phyloP scores from a whole-genome alignment of 495 filamentous ascomycete species.

The Talaromyces wortmannii region DNA sequence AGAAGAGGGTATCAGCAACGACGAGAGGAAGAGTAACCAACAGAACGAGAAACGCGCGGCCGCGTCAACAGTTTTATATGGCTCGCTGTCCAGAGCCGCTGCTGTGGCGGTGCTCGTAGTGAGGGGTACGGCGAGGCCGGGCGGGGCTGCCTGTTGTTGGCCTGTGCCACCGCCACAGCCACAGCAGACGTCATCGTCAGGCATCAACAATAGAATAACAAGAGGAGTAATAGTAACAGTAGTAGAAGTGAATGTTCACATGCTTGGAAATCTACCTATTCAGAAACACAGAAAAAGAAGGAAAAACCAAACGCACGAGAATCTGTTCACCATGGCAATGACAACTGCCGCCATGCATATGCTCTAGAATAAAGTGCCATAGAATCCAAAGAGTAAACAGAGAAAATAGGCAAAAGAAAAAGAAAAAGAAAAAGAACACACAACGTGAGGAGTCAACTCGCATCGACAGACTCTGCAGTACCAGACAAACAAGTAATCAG shows the following conservation, averaged over 20 bases:
- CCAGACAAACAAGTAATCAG: not conserved
- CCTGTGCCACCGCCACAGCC: no score
- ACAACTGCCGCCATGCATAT: constrained; percentile 4
- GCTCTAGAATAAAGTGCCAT: not conserved
- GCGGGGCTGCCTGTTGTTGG: not conserved
- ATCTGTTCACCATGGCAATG: not conserved
- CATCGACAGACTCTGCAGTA: not conserved
- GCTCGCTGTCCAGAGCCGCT: no score
- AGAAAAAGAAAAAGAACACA: not conserved
- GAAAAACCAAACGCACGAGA: not conserved
- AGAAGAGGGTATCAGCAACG: no score
- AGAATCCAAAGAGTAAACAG: not conserved
- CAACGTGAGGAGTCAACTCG: not conserved
- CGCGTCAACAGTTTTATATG: no score
- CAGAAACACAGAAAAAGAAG: not conserved
- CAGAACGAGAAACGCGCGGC: not conserved
- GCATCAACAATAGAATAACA: no score
- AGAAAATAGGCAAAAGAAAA: not conserved
- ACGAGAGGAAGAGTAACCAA: not conserved
- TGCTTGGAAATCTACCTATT: no score
- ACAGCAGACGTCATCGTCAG: no score
- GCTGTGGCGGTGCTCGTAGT: not conserved
- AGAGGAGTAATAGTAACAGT: no score
- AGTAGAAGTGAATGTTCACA: no score
- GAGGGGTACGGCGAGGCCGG: not conserved